These are phyloP conservation scores for Epichloe gansuensis DNA, from an alignment of 2,329 filamentous ascomycete genomes.

Conservation along the genomic window DNA sequence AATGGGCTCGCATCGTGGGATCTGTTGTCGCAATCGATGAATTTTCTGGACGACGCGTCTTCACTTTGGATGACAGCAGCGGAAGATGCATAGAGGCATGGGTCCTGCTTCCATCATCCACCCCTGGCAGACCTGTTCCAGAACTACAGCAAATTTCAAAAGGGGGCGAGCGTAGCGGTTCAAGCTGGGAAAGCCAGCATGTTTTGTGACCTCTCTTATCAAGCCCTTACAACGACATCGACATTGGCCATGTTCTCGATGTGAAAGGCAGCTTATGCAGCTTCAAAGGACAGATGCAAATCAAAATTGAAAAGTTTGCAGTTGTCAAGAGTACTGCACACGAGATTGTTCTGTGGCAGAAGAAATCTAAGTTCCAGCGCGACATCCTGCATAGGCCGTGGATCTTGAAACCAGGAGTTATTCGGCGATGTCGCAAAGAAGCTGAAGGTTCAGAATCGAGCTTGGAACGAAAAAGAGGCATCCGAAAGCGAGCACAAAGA, in stretches of 20 bases:
- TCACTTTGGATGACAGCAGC: constrained; percentile 54
- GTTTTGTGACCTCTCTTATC: constrained; percentile 1
- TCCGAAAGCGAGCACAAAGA: constrained; percentile 10
- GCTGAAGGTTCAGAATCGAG: constrained; percentile 25
- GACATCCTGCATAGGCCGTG: constrained; percentile 42
- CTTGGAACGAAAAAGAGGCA: constrained; percentile 14
- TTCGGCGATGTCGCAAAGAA: constrained; percentile 37
- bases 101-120: constrained; percentile 5
- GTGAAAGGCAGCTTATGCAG: constrained; percentile 39
- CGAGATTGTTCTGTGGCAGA: constrained; percentile 49
- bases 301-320: constrained; percentile 40
- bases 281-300: constrained; percentile 37
- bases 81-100: constrained; percentile 42
- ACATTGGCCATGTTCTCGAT: constrained; percentile 44
- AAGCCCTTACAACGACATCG: constrained; percentile 21
- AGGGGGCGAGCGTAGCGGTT: background rate
- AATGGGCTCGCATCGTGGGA: constrained; percentile 61
- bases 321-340: constrained; percentile 38
- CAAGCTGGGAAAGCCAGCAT: background rate
- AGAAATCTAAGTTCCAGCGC: constrained; percentile 34
- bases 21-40: constrained; percentile 53
- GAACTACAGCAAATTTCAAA: background rate
- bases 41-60: constrained; percentile 32
- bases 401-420: constrained; percentile 36
- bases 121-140: background rate